Conservation (phyloP, 1,139 yeast genomes). For the Debaryomyces subglobosus region DNA sequence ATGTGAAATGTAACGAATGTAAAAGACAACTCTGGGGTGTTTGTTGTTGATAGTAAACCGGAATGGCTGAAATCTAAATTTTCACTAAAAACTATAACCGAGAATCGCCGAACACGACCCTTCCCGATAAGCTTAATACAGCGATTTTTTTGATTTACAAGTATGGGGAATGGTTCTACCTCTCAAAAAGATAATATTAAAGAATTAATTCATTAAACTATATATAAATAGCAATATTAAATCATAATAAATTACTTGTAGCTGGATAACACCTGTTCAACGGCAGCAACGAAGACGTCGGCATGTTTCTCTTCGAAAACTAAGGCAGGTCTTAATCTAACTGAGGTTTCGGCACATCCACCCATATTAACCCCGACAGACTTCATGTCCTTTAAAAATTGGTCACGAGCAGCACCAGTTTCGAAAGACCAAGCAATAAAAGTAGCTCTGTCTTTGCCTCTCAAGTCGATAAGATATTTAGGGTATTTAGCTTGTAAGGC, state of each 20-base stretch:
- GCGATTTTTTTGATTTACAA: background rate
- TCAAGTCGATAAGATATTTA: conserved; percentile 51
- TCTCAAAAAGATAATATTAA: background rate
- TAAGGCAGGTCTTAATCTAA: conserved; percentile 77
- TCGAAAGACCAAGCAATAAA: conserved; percentile 78
- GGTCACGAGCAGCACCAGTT: conserved; percentile 55
- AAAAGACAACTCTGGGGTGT: background rate
- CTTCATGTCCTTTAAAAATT: conserved; percentile 60
- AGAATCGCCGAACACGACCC: conserved; percentile 4
- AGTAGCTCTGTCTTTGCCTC: conserved; percentile 78
- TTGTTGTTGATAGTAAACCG: background rate
- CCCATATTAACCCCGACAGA: conserved; percentile 73
- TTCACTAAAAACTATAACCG: background rate
- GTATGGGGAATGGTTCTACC: background rate
- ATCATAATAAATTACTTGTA: conserved; percentile 21
- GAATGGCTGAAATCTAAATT: background rate
- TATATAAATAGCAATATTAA: background rate
- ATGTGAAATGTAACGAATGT: background rate
- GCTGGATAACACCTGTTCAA: conserved; percentile 50
- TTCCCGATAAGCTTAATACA: conserved; percentile 1
- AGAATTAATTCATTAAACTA: background rate
- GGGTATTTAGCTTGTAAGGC: conserved; percentile 57
- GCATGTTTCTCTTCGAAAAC: conserved; percentile 78
- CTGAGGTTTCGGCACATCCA: conserved; percentile 75
- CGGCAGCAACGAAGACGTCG: conserved; percentile 57